Evolutionary conservation across 2,329 filamentous ascomycete genomes (phyloP).

Genomic region (Byssochlamys sp.): DNA sequence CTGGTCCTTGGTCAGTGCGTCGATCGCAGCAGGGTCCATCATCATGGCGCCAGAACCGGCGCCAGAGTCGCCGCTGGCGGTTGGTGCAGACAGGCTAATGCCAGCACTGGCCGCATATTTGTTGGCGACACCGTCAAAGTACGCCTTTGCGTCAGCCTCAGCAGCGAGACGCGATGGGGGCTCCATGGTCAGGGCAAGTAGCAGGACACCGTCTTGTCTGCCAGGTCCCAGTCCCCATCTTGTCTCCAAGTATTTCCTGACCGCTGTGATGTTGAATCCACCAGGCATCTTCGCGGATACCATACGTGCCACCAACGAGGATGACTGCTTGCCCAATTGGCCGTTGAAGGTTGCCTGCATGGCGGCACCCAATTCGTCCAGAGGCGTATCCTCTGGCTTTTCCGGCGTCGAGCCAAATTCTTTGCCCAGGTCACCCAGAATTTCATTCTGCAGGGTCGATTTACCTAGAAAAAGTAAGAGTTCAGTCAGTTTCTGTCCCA

Average conservation of each 20-base stretch:
- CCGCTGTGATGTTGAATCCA: conserved; percentile 95
- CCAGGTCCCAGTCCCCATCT: conserved; percentile 81
- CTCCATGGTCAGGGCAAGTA: conserved; percentile 87
- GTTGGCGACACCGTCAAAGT: conserved; percentile 76
- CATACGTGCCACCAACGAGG: conserved; percentile 81
- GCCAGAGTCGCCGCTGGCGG: conserved; percentile 61
- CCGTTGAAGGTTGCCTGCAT: conserved; percentile 99
- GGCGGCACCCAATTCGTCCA: conserved; percentile 86
- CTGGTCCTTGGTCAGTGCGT: conserved; percentile 95
- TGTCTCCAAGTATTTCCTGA: conserved; percentile 88
- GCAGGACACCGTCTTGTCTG: conserved; percentile 79
- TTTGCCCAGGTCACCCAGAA: conserved; percentile 91
- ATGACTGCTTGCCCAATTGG: conserved; percentile 91
- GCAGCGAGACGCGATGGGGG: conserved; percentile 78
- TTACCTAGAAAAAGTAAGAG: conserved; percentile 55
- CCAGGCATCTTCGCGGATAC: conserved; percentile 99
- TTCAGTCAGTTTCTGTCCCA: conserved; percentile 4
- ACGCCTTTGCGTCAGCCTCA: conserved; percentile 83
- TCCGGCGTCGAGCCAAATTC: conserved; percentile 97
- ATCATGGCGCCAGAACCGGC: conserved; percentile 79
- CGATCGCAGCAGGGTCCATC: conserved; percentile 97
- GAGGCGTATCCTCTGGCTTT: conserved; percentile 92
- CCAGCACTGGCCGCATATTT: conserved; percentile 81
- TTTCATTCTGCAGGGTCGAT: conserved; percentile 97
- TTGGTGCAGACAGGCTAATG: conserved; percentile 67